Evolutionary conservation across 2,329 filamentous ascomycete species (phyloP), one percentile per base, ranked within the genome.

Genomic region (Emydomyces testavorans): DNA sequence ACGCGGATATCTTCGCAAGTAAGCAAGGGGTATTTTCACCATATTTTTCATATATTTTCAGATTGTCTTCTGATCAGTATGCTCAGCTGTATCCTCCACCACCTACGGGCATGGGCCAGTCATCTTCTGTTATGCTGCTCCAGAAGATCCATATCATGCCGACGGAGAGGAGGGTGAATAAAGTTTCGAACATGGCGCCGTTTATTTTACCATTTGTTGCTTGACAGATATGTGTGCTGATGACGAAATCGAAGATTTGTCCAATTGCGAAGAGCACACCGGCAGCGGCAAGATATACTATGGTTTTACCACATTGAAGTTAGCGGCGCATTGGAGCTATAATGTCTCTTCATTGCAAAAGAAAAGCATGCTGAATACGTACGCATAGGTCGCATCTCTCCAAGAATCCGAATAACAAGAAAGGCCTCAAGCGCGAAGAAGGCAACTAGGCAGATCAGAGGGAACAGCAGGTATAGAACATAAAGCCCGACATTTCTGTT

Each of bases 101-200:
- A 8, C 16, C 49, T 15, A 59, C 52, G 15, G 74, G 71, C 65
- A 77, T 73, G 2, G 89, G 87, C 92, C 92, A 98, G 71, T 95
- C 90, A 60, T 98, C 92, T 68, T 98, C 92, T 13, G 92, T 98
- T 59, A 98, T 98, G 70, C 88, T 95, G 39, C 88, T 94, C 92
- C 92, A 98, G 73, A 98, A 98, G 49, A 85, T 67, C 89, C 92
- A 98, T 54, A 95, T 70, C 68, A 79, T 79, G 15, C 86, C 74
- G 3, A 98, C 87, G 0, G 89, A 76, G 10, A 90, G 70, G 0
- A 95, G 73, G 0, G 89, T 96, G 70, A 98, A 96, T 5, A 96
- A 71, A 0, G 89, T 94, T 65, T 95, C 79, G 65, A 98, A 98
- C 0, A 98, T 69, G 4, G 90, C 80, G 42, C 92, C 92, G 62